Evolutionary conservation across 2,329 filamentous ascomycete species (phyloP), one percentile per base, ranked within the genome.

Genomic region (Aureobasidium leucospermi): DNA sequence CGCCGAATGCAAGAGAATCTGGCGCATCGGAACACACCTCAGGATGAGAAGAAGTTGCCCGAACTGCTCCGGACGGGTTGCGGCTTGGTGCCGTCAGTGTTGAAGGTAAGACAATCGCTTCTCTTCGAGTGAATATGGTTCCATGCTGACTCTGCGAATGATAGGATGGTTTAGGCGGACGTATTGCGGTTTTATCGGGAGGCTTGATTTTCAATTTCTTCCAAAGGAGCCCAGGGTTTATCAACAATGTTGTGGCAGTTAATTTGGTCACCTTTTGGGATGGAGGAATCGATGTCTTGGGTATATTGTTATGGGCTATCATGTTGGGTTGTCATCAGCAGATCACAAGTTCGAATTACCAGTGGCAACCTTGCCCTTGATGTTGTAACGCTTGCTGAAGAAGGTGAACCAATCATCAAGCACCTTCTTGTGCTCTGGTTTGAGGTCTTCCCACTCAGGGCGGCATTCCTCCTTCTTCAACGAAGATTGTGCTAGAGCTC

Each of bases 361-460:
- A 23, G 43, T 52, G 31, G 48, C 69, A 11, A 75, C 73, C 59
- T 69, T 70, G 56, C 90, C 90, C 48, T 95, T 85, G 55, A 97
- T 83, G 68, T 96, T 97, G 77, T 99, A 99, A 60, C 94, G 82
- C 79, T 97, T 99, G 66, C 88, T 90, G 75, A 99, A 99, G 76
- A 96, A 99, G 1, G 88, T 96, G 64, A 87, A 85, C 94, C 94
- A 99, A 73, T 99, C 94, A 58, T 93, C 82, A 62, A 99, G 77
- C 3, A 88, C 86, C 29, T 83, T 84, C 78, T 94, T 90, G 73
- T 96, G 86, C 74, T 94, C 91, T 23, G 96, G 91, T 13, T 81
- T 79, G 55, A 99, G 78, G 68, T 91, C 88, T 60, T 87, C 79
- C 88, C 90, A 97, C 53, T 96, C 87, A 2, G 94, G 78, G 34